These are phyloP conservation scores for Solanum gracilifrons DNA, from an alignment of 257 asterid genomes.

Conservation along the genomic window DNA sequence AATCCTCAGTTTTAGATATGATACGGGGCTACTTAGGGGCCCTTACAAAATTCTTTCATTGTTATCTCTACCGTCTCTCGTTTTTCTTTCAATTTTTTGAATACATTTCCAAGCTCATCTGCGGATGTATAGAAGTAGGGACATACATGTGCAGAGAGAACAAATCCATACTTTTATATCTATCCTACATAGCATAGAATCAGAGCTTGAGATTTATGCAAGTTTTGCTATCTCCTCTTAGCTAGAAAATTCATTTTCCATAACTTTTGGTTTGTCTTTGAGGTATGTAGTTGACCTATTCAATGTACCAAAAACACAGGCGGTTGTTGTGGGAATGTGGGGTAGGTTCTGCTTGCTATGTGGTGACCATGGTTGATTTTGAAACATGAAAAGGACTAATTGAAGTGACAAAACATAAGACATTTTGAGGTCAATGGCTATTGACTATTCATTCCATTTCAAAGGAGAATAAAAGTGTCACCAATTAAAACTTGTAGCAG, in stretches of 20 bases:
- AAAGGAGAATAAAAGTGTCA: not conserved
- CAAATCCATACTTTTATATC: not conserved
- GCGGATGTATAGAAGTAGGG: slow-evolving; percentile 16
- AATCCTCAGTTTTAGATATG: not conserved
- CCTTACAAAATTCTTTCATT: not conserved
- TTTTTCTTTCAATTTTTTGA: not conserved
- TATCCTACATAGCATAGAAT: not conserved
- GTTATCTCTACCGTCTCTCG: not conserved
- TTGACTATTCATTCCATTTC: not conserved
- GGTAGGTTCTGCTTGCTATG: not conserved
- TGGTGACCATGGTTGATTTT: not conserved
- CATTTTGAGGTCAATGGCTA: not conserved
- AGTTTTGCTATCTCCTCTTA: not conserved
- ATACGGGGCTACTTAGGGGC: slow-evolving; percentile 7
- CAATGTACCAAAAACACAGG: not conserved
- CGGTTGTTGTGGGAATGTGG: not conserved
- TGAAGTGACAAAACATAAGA: not conserved
- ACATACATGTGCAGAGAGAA: not conserved
- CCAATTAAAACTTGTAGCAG: not conserved
- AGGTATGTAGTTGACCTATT: not conserved
- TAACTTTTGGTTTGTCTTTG: not conserved
- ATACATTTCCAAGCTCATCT: not conserved
- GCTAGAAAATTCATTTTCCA: not conserved
- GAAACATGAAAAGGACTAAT: not conserved
- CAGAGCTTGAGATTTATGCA: not conserved